phyloP scores from a whole-genome alignment of 192 early-diverging fungal species.

The Spizellomyces punctatus region DNA sequence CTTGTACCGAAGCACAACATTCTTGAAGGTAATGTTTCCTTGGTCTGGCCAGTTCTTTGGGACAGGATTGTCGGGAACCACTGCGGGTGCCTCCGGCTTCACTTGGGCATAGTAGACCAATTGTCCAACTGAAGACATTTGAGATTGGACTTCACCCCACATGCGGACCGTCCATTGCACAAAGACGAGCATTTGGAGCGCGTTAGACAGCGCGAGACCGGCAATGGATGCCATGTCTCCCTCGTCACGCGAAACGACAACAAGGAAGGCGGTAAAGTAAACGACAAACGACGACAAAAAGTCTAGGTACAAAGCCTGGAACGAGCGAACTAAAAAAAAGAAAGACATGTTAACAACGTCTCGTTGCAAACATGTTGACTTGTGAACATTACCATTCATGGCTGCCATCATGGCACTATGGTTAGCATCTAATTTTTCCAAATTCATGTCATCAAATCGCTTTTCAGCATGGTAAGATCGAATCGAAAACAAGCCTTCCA shows the following conservation, averaged over 20 bases:
- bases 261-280: constrained; percentile 55
- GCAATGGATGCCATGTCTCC: constrained; percentile 46
- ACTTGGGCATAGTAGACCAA: constrained; percentile 54
- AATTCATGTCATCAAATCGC: constrained; percentile 61
- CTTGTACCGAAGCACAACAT: constrained; percentile 70
- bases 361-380: constrained; percentile 58
- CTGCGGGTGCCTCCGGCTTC: constrained; percentile 41
- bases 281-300: constrained; percentile 33
- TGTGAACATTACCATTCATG: constrained; percentile 34
- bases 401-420: constrained; percentile 58
- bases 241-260: constrained; percentile 44
- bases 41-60: constrained; percentile 38
- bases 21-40: constrained; percentile 63
- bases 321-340: constrained; percentile 19
- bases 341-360: not conserved
- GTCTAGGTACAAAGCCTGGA: constrained; percentile 57
- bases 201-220: constrained; percentile 67
- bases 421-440: constrained; percentile 59
- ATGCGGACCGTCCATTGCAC: constrained; percentile 64
- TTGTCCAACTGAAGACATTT: constrained; percentile 65
- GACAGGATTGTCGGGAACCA: constrained; percentile 34
- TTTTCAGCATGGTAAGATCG: constrained; percentile 62
- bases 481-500: constrained; percentile 68
- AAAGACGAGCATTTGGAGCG: constrained; percentile 67
- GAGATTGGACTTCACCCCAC: constrained; percentile 58